A percentile compares a stretch with the other conserved stretches of the same genome.
These are phyloP conservation scores for Yamadazyma buinensis DNA, from an alignment of 1,139 yeast species.

Conservation along the genomic window DNA sequence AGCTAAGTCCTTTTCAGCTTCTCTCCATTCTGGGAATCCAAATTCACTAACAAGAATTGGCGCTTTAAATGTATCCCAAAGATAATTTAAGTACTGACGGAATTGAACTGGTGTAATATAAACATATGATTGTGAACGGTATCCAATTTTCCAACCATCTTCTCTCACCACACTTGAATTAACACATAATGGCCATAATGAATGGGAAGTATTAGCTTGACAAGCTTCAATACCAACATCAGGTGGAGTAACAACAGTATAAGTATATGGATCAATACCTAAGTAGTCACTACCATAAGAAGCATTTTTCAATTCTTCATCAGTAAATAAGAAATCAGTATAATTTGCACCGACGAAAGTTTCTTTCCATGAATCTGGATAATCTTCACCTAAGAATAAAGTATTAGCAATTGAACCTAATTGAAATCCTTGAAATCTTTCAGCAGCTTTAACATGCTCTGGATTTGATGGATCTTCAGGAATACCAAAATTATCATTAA, in stretches of 20 bases:
- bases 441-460: conserved; percentile 23
- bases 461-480: conserved; percentile 17
- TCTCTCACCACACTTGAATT: conserved; percentile 13
- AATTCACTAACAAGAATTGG: conserved; percentile 26
- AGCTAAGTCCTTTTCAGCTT: conserved; percentile 19
- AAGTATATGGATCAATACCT: conserved; percentile 37
- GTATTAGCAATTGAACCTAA: conserved; percentile 29
- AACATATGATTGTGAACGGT: conserved; percentile 20
- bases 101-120: conserved; percentile 20
- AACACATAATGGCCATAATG: conserved; percentile 21
- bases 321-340: conserved; percentile 17
- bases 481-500: conserved; percentile 17
- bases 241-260: conserved; percentile 20
- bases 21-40: conserved; percentile 33
- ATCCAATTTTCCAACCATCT: conserved; percentile 29
- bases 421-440: conserved; percentile 21
- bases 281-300: conserved; percentile 26
- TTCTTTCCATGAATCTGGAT: conserved; percentile 22
- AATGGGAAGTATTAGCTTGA: conserved; percentile 13
- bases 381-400: conserved; percentile 27
- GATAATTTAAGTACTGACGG: conserved; percentile 17
- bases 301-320: conserved; percentile 20
- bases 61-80: conserved; percentile 18
- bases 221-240: conserved; percentile 18
- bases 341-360: conserved; percentile 18